A percentile compares a stretch with the other conserved stretches of the same genome.
These are phyloP conservation scores for Botrytis porri DNA, from an alignment of 2,329 filamentous ascomycete species.

Conservation along the genomic window DNA sequence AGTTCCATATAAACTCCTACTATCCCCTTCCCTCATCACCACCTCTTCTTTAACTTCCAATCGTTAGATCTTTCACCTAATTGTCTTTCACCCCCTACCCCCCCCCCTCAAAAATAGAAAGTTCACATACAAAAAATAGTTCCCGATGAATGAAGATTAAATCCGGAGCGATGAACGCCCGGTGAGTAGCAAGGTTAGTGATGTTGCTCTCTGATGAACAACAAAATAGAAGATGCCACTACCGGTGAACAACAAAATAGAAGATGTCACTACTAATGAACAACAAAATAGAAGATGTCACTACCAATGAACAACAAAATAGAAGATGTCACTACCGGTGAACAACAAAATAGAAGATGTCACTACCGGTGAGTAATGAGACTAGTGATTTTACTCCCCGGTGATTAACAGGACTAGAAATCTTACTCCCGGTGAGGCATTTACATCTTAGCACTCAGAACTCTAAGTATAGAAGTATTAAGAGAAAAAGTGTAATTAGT, in stretches of 20 bases:
- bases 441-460: not conserved
- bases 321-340: too few species aligned
- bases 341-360: too few species aligned
- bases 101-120: not conserved
- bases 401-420: not conserved
- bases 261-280: too few species aligned
- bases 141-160: not conserved
- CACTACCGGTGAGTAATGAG: too few species aligned
- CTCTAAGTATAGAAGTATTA: too few species aligned
- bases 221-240: too few species aligned
- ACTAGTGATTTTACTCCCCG: too few species aligned
- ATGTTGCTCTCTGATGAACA: too few species aligned
- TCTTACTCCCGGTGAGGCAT: not conserved
- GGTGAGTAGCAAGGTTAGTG: not conserved
- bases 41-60: too few species aligned
- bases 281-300: too few species aligned
- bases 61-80: accelerated
- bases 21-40: too few species aligned
- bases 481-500: not conserved
- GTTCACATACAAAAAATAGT: not conserved
- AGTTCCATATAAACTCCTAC: accelerated
- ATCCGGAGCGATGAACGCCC: not conserved
- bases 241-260: not conserved
- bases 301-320: not conserved
- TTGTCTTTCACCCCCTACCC: too few species aligned